Conservation (phyloP, 2,329 filamentous ascomycete genomes). For the Sclerotinia subarctica region DNA sequence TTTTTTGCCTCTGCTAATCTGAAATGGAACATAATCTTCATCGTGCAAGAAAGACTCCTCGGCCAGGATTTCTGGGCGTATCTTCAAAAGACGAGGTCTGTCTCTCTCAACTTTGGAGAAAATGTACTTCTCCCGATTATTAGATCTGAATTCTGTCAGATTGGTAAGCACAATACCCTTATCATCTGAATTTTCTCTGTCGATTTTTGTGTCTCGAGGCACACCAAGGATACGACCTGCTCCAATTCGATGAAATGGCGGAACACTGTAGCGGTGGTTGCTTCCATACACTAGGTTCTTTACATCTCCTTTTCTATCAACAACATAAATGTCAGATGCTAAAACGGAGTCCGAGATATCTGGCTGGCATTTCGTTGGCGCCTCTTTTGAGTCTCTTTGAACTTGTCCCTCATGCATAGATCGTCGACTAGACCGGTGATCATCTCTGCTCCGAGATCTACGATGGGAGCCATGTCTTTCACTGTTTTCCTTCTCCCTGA, state of each 20-base stretch:
- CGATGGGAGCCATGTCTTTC: slow-evolving; percentile 11
- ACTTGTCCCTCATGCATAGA: background rate
- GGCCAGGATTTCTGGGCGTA: slow-evolving; percentile 38
- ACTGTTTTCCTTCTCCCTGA: slow-evolving; percentile 26
- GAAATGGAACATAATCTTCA: slow-evolving; percentile 51
- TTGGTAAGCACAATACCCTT: slow-evolving; percentile 49
- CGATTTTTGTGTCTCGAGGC: slow-evolving; percentile 57
- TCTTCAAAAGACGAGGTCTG: slow-evolving; percentile 43
- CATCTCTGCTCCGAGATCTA: slow-evolving; percentile 9
- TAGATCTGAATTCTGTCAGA: slow-evolving; percentile 39
- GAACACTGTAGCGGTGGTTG: slow-evolving; percentile 68
- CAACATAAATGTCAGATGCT: slow-evolving; percentile 47
- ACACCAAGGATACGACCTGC: slow-evolving; percentile 69
- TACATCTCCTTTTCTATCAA: slow-evolving; percentile 74
- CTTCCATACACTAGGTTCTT: slow-evolving; percentile 73
- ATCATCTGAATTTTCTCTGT: slow-evolving; percentile 53
- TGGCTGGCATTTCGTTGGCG: slow-evolving; percentile 17
- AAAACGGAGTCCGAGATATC: slow-evolving; percentile 5
- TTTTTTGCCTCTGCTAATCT: slow-evolving; percentile 37
- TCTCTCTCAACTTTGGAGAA: slow-evolving; percentile 44
- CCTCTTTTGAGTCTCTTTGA: background rate
- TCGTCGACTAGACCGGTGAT: slow-evolving; percentile 16
- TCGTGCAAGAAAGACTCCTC: slow-evolving; percentile 27
- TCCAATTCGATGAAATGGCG: slow-evolving; percentile 66
- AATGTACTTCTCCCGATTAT: slow-evolving; percentile 45